Evolutionary conservation across 2,329 filamentous ascomycete genomes (phyloP).

Genomic region (Fusarium heterosporum): DNA sequence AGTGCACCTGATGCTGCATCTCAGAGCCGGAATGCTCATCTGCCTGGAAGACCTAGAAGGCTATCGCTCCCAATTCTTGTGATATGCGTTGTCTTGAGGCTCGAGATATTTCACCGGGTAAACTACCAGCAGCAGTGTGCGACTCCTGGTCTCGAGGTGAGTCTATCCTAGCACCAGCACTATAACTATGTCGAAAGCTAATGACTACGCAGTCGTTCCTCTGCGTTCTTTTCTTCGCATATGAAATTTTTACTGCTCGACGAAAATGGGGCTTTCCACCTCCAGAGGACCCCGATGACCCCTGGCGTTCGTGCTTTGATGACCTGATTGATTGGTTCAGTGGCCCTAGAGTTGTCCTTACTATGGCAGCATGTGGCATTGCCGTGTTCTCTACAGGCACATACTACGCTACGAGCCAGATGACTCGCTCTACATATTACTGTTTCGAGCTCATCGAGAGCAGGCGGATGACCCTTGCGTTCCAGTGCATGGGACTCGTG

Average conservation of each 20-base stretch:
- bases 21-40: constrained; percentile 51
- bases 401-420: constrained; percentile 55
- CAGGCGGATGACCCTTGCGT: constrained; percentile 50
- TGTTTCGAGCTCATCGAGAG: constrained; percentile 61
- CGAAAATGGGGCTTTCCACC: constrained; percentile 48
- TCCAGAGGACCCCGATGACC: constrained; percentile 58
- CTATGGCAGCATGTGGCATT: constrained; percentile 53
- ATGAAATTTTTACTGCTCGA: constrained; percentile 57
- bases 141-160: constrained; percentile 61
- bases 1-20: constrained; percentile 44
- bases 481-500: constrained; percentile 59
- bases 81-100: constrained; percentile 58
- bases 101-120: constrained; percentile 62
- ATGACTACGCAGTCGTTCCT: constrained; percentile 58
- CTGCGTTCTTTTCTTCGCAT: constrained; percentile 57
- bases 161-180: neutral
- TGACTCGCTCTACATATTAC: constrained; percentile 61
- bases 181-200: neutral
- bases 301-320: constrained; percentile 61
- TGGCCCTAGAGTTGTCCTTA: constrained; percentile 53
- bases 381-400: constrained; percentile 58
- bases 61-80: constrained; percentile 60
- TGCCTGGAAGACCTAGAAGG: constrained; percentile 61
- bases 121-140: constrained; percentile 64
- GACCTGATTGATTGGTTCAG: constrained; percentile 62